Evolutionary conservation across 805 yeast species (phyloP), one percentile per base, ranked within the genome.

Genomic region (Candida corydali): DNA sequence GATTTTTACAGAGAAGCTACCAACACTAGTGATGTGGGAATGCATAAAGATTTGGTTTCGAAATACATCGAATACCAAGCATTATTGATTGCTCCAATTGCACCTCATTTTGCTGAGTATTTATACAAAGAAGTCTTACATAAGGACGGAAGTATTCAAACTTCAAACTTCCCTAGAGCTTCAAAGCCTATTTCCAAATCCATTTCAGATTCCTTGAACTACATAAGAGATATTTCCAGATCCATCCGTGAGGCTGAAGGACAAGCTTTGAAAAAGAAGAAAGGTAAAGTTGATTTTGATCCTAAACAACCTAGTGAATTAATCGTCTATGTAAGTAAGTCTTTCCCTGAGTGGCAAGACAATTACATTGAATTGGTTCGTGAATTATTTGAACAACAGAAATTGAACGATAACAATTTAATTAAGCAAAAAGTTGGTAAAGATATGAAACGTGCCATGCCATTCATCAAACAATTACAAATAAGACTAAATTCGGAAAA

Each of bases 361-460:
- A 64, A 62, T 44, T 76, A 74, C 54, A 74, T 76, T 43, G 79
- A 73, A 41, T 64, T 93, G 36, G 91, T 88, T 20, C 76, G 89
- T 51, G 80, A 80, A 49, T 71, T 86, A 47, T 84, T 85, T 48
- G 88, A 78, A 50, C 61, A 58, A 31, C 80, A 77, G 25, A 62
- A 76, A 19, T 69, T 84, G 53, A 69, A 79, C 46, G 91, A 84
- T 58, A 82, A 73, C 65, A 73, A 72, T 52, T 67, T 65, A 40
- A 68, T 84, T 50, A 82, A 75, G 59, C 75, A 78, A 48, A 76
- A 69, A 56, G 79, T 84, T 42, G 86, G 86, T 47, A 82, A 80
- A 60, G 98, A 93, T 54, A 86, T 89, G 85, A 93, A 93, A 76
- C 82, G 94, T 51, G 97, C 96, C 42, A 93, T 93, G 98, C 98